Base-by-base conservation (phyloP, 1,284 basidiomycete species). In the Heterobasidion annosum region DNA sequence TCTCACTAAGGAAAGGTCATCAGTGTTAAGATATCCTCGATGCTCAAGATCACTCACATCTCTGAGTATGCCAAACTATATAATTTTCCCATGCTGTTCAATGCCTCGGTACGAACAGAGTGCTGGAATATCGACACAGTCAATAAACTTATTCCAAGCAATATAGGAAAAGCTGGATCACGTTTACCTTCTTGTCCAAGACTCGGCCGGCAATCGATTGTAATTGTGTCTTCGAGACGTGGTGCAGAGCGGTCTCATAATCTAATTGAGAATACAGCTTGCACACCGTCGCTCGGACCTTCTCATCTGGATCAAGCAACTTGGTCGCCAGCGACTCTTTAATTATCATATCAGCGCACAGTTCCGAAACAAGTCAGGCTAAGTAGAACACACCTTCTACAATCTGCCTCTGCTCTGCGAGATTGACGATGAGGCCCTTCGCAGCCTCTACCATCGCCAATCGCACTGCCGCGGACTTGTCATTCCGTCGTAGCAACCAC, bases 221-320 rank as follows among this genome's bases (percentile, higher is more conserved):
- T 43, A 98, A 71, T 50, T 88, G 81, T 0, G 67, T 64, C 54
- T 78, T 75, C 12, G 83, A 81, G 33, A 98, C 82, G 63, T 93
- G 84, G 64, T 97, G 93, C 43, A 94, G 66, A 0, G 85, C 87
- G 0, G 88, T 90, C 68, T 98, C 95, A 64, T 94, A 98, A 66
- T 98, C 94, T 33, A 98, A 71, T 55, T 86, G 79, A 1, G 85
- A 83, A 60, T 95, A 90, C 7, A 91, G 70, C 64, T 82, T 86
- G 73, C 93, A 95, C 0, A 86, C 84, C 0, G 92, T 88, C 1
- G 87, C 82, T 35, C 97, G 82, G 32, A 99, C 87, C 62, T 86
- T 91, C 61, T 99, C 97, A 60, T 99, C 97, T 0, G 91, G 84
- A 66, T 99, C 97, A 1, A 81, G 65, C 6, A 94, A 70, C 62